Conservation (phyloP, 805 yeast genomes). For the Nakazawaea siamensis region DNA sequence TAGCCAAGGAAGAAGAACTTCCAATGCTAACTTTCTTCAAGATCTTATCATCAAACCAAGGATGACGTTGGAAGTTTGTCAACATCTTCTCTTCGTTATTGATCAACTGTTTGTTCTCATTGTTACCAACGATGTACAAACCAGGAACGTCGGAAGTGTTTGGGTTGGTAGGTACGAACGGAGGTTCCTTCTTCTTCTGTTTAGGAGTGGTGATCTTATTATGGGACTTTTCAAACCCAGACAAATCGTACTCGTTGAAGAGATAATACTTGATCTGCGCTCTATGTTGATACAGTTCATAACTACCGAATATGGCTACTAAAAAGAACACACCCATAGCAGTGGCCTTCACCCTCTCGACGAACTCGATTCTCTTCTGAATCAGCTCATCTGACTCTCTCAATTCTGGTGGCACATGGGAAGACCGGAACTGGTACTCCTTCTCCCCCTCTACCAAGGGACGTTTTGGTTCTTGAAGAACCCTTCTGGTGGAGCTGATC, state of each 20-base stretch:
- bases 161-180: slow-evolving; percentile 22
- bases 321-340: slow-evolving; percentile 33
- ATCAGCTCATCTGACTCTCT: slow-evolving; percentile 12
- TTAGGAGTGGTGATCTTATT: slow-evolving; percentile 20
- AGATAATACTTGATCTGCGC: slow-evolving; percentile 27
- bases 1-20: slow-evolving; percentile 43
- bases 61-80: slow-evolving; percentile 50
- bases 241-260: slow-evolving; percentile 24
- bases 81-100: slow-evolving; percentile 22
- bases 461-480: too few relatives aligned
- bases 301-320: slow-evolving; percentile 29
- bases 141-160: slow-evolving; percentile 42
- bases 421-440: background rate
- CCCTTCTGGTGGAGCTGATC: too few relatives aligned
- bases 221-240: slow-evolving; percentile 29
- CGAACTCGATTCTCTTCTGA: slow-evolving; percentile 28
- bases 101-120: slow-evolving; percentile 28
- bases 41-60: slow-evolving; percentile 52
- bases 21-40: slow-evolving; percentile 50
- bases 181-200: slow-evolving; percentile 13
- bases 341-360: slow-evolving; percentile 36
- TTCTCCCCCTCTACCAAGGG: slow-evolving; percentile 1
- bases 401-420: background rate
- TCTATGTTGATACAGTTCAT: slow-evolving; percentile 32
- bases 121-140: slow-evolving; percentile 58